Evolutionary conservation across 164 flowering plant species (phyloP).

Genomic region (Cinnamomum micranthum): DNA sequence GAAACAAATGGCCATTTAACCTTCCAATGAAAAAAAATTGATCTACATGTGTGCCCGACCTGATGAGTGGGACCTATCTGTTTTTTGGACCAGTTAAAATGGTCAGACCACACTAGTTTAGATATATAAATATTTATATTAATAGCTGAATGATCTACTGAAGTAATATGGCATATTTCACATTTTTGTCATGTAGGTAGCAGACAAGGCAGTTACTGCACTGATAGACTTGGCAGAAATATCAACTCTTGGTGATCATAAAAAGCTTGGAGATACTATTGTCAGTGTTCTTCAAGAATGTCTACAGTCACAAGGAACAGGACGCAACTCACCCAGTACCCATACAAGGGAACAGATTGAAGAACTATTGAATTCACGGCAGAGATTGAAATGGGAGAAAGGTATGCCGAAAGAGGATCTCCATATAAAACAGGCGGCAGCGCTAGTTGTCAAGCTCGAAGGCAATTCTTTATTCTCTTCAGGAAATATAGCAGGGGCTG

Average conservation of each 20-base stretch:
- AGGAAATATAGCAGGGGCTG: conserved; percentile 90
- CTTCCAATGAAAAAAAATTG: too few species aligned
- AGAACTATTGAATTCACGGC: conserved; percentile 59
- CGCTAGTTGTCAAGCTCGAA: conserved; percentile 94
- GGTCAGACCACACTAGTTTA: neutral
- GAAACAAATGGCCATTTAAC: too few species aligned
- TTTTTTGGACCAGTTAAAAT: neutral
- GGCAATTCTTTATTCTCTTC: conserved; percentile 97
- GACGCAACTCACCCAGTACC: conserved; percentile 47
- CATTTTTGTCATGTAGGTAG: conserved; percentile 39
- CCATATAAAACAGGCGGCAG: conserved; percentile 95
- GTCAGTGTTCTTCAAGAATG: conserved; percentile 79
- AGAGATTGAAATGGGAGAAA: conserved; percentile 89
- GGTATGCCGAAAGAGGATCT: conserved; percentile 96
- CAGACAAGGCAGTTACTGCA: conserved; percentile 79
- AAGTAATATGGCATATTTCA: neutral
- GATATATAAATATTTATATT: neutral
- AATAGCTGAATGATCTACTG: neutral
- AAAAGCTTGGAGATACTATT: conserved; percentile 89
- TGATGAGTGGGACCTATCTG: neutral
- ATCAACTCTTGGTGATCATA: conserved; percentile 81
- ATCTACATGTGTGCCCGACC: neutral
- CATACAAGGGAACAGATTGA: conserved; percentile 66
- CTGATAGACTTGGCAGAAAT: conserved; percentile 87
- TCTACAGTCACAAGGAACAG: conserved; percentile 59